Evolutionary conservation across 108 stramenopile species (phyloP), one percentile per base, ranked within the genome.

Genomic region (Cyclostephanos invisitatus): DNA sequence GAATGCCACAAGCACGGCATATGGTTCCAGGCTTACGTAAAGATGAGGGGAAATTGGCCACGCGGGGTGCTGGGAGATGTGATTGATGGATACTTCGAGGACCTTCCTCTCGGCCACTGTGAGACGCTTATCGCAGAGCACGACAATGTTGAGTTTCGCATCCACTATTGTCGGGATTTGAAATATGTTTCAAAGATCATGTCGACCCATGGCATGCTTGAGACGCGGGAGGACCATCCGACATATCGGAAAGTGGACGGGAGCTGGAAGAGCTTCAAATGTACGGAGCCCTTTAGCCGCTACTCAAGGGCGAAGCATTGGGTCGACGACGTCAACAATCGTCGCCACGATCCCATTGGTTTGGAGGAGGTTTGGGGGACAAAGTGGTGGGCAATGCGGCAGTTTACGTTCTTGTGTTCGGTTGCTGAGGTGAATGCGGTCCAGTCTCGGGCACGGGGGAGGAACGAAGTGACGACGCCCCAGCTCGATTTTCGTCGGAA

Each of bases 161-260:
- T 71, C 36, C 62, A 71, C n/a, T 71, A 40, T 38, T 18, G 35
- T 6, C 62, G 44, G n/a, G 61, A 62, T 11, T 12, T 27, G n/a
- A n/a, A n/a, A n/a, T n/a, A n/a, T n/a, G n/a, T n/a, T n/a, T n/a
- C n/a, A n/a, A n/a, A n/a, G n/a, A 42, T 71, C 18, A 71, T 71
- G 70, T 22, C 18, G 24, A 71, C 60, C 35, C 25, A 58, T 44
- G 56, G 56, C 28, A 56, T 32, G 55, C 12, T 56, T 8, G 28
- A 56, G 1, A 32, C 1, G 12, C 8, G 9, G 10, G 10, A 28
- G 28, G 55, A 56, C 55, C 55, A 56, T 11, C 40, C 40, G 12
- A 42, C 40, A 8, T 42, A 42, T 11, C 40, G 8, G 40, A 42
- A 42, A 9, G 40, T 42, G 10, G 7, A 9, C 8, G 40, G 40